Evolutionary conservation across 192 early-diverging fungal species (phyloP).

Genomic region (Coemansia sp.): DNA sequence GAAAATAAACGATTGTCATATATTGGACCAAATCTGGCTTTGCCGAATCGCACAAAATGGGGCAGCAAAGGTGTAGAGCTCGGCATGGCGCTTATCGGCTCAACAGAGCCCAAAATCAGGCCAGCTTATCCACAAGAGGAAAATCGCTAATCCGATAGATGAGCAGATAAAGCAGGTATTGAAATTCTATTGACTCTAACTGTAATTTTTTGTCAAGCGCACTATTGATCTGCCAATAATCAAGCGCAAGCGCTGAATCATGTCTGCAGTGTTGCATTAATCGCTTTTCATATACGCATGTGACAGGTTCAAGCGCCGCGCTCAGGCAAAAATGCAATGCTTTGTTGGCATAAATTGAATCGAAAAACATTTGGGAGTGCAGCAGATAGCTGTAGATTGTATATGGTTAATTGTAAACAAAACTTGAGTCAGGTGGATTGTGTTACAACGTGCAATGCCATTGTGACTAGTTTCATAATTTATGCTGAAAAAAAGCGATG

Average conservation of each 20-base stretch:
- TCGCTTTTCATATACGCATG: background rate
- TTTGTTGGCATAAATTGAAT: background rate
- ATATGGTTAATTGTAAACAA: background rate
- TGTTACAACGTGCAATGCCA: background rate
- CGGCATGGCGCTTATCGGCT: background rate
- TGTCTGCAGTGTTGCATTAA: background rate
- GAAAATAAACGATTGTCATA: too few species aligned
- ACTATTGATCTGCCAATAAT: conserved; percentile 2
- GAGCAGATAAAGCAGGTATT: background rate
- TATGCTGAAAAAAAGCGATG: background rate
- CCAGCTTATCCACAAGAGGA: background rate
- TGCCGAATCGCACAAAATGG: background rate
- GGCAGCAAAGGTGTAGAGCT: background rate
- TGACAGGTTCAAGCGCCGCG: background rate
- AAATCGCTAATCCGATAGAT: background rate
- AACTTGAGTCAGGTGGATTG: background rate
- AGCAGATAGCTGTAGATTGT: too few species aligned
- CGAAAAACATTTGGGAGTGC: background rate
- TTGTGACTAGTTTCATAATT: background rate
- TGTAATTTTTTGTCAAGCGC: background rate
- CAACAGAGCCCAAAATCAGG: background rate
- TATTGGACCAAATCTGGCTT: too few species aligned
- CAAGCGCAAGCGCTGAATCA: background rate
- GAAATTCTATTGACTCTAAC: background rate
- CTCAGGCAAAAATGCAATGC: background rate